These are phyloP conservation scores for Liquidambar formosana DNA, from an alignment of 164 flowering plant species.

Conservation along the genomic window DNA sequence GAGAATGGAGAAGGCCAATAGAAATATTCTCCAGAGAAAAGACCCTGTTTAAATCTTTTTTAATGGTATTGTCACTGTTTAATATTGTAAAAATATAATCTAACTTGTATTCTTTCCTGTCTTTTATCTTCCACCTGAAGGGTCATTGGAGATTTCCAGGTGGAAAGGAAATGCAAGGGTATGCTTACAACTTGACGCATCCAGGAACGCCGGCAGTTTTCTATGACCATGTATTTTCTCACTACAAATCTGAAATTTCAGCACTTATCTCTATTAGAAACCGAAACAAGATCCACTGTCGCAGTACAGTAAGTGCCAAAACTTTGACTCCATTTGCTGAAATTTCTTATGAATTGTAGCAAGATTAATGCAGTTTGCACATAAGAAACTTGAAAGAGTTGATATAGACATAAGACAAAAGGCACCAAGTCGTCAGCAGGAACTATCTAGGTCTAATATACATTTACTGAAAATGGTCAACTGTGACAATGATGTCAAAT, in stretches of 20 bases:
- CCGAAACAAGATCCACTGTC: conserved; percentile 70
- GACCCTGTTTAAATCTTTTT: neutral
- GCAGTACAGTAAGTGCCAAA: conserved; percentile 74
- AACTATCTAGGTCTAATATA: neutral
- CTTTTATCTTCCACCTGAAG: conserved; percentile 33
- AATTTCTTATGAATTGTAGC: neutral
- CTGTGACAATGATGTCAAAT: neutral
- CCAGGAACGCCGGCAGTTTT: conserved; percentile 98
- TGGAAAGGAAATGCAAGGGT: conserved; percentile 98
- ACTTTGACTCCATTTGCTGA: neutral
- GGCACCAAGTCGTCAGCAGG: neutral
- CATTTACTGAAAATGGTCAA: neutral
- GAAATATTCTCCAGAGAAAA: neutral
- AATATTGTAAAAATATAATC: neutral
- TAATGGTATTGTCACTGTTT: neutral
- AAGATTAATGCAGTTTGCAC: neutral
- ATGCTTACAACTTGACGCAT: conserved; percentile 96
- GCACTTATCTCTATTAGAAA: conserved; percentile 69
- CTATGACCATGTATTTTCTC: conserved; percentile 84
- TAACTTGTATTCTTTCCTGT: conserved; percentile 1
- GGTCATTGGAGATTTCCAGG: conserved; percentile 99
- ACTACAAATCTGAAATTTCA: conserved; percentile 55
- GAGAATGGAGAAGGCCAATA: neutral
- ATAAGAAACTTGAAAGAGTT: neutral
- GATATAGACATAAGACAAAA: neutral